Conservation (phyloP, 441 rosid genomes). For the Eutrema salsugineum region DNA sequence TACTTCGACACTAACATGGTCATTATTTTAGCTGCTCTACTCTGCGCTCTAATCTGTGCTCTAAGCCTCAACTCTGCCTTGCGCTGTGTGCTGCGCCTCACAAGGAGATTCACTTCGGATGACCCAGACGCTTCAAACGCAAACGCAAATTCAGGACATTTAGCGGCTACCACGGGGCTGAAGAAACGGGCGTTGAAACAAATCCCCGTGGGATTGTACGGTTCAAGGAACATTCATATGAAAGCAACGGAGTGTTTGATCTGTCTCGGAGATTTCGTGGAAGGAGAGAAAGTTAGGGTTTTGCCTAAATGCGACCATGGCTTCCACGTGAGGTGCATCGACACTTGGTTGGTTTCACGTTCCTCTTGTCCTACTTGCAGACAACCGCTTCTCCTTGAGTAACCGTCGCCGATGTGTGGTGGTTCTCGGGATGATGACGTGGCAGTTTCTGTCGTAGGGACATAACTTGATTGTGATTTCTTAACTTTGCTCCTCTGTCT, state of each 20-base stretch:
- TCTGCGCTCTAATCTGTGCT: constrained; percentile 11
- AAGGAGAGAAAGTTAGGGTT: constrained; percentile 72
- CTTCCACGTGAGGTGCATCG: constrained; percentile 78
- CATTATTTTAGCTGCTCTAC: constrained; percentile 39
- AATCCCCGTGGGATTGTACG: constrained; percentile 54
- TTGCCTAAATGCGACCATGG: constrained; percentile 81
- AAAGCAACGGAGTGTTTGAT: constrained; percentile 75
- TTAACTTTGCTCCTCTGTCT: constrained; percentile 2
- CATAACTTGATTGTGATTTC: constrained; percentile 2
- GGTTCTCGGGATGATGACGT: constrained; percentile 17
- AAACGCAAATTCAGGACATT: constrained; percentile 11
- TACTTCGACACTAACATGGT: constrained; percentile 90
- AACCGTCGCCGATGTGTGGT: background rate
- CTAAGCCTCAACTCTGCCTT: constrained; percentile 12
- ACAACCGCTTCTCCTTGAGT: constrained; percentile 44
- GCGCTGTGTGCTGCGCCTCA: constrained; percentile 14
- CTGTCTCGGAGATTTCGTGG: constrained; percentile 71
- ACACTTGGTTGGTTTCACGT: constrained; percentile 72
- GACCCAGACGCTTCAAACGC: constrained; percentile 15
- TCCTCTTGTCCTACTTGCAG: constrained; percentile 86
- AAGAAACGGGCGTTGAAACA: constrained; percentile 56
- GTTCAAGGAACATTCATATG: constrained; percentile 38
- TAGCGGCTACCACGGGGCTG: constrained; percentile 35
- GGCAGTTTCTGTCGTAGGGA: constrained; percentile 13
- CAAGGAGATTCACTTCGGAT: constrained; percentile 45